Percentiles rank a stretch among this genome's conserved stretches.
These are phyloP conservation scores for Limonium bicolor DNA, from an alignment of 148 eudicot genomes.

Conservation along the genomic window DNA sequence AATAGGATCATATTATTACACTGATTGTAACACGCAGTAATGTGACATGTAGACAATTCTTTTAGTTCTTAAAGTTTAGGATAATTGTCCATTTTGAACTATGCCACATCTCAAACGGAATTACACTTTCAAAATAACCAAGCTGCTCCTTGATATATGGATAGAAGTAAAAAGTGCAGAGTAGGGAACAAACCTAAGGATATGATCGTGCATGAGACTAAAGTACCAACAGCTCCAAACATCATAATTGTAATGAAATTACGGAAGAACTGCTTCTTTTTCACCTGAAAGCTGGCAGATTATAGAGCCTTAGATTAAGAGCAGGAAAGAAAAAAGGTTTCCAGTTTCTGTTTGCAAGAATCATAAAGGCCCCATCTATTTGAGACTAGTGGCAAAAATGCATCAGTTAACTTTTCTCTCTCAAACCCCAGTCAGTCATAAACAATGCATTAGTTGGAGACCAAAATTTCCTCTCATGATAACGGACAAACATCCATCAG, in stretches of 20 bases:
- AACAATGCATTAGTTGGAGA: no score
- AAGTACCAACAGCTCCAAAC: conserved; percentile 55
- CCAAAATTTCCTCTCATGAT: no score
- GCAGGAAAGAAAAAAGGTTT: neutral
- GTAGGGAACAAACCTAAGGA: conserved; percentile 21
- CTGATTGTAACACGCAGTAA: no score
- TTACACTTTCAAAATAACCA: no score
- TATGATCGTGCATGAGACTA: conserved; percentile 40
- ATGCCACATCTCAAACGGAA: neutral
- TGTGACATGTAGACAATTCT: no score
- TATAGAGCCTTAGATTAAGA: neutral
- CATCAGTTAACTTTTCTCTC: no score
- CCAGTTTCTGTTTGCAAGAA: neutral
- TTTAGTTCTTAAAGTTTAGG: no score
- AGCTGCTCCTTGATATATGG: neutral
- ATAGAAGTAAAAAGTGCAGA: neutral
- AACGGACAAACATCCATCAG: no score
- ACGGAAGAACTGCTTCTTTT: conserved; percentile 59
- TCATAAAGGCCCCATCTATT: neutral
- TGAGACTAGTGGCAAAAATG: no score
- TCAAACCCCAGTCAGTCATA: no score
- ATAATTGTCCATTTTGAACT: no score
- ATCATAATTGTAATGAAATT: conserved; percentile 47
- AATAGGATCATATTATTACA: no score
- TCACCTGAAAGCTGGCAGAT: conserved; percentile 54